A percentile compares a stretch with the other conserved stretches of the same genome.
phyloP scores from a whole-genome alignment of 495 filamentous ascomycete genomes.

The Aspergillus olivimuriae region DNA sequence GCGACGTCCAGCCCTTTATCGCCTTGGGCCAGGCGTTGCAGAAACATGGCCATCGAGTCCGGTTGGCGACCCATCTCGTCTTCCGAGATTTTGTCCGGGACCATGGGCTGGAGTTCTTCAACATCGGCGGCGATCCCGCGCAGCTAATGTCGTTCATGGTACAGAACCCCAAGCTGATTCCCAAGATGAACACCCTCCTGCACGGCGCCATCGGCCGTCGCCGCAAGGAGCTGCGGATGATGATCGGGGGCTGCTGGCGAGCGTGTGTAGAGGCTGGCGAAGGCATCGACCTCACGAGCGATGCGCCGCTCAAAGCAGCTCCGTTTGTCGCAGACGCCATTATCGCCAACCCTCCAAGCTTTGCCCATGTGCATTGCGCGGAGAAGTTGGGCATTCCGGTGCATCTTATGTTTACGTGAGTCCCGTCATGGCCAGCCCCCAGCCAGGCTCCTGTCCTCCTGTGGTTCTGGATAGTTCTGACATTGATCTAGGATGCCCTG shows the following conservation, averaged over 20 bases:
- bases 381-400: conserved; percentile 73
- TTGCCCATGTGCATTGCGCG: conserved; percentile 77
- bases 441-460: neutral
- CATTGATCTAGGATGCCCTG: conserved; percentile 49
- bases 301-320: conserved; percentile 28
- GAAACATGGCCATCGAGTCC: conserved; percentile 65
- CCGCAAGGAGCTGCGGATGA: conserved; percentile 59
- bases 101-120: conserved; percentile 72
- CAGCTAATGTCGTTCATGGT: conserved; percentile 87
- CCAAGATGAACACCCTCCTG: conserved; percentile 57
- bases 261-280: conserved; percentile 64
- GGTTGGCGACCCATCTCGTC: conserved; percentile 67
- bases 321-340: conserved; percentile 78
- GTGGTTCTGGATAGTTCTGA: neutral
- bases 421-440: neutral
- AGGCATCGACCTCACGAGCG: conserved; percentile 39
- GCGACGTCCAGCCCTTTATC: conserved; percentile 75
- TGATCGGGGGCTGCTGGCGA: conserved; percentile 71
- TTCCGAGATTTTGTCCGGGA: conserved; percentile 68
- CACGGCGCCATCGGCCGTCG: conserved; percentile 63
- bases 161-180: conserved; percentile 76
- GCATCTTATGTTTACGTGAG: conserved; percentile 75
- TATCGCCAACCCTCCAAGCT: conserved; percentile 79
- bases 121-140: conserved; percentile 71
- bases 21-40: conserved; percentile 60